Conservation (phyloP, 1,284 basidiomycete species). For the Cerrena zonata region DNA sequence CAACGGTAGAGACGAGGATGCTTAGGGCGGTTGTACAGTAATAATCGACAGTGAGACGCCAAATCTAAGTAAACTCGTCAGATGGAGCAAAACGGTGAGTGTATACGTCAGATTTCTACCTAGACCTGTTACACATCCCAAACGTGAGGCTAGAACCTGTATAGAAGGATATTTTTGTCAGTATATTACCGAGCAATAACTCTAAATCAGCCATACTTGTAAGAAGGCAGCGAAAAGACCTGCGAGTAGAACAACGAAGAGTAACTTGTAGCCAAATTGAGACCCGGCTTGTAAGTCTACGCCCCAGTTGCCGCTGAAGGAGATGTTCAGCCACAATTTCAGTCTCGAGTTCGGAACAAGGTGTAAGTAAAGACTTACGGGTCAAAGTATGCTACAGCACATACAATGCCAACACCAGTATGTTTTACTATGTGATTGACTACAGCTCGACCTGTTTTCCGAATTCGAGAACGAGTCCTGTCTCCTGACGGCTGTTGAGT, state of each 20-base stretch:
- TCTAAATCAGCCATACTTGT: conserved; percentile 43
- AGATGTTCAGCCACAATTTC: background rate
- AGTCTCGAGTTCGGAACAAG: background rate
- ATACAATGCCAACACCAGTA: conserved; percentile 44
- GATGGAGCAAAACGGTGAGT: conserved; percentile 1
- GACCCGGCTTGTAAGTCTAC: conserved; percentile 73
- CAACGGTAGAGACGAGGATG: conserved; percentile 59
- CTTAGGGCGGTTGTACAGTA: conserved; percentile 62
- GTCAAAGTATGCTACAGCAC: conserved; percentile 52
- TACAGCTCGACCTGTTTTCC: conserved; percentile 14
- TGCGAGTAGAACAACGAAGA: conserved; percentile 81
- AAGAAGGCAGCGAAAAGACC: conserved; percentile 79
- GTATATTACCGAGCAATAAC: background rate
- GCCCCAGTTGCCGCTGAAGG: conserved; percentile 64
- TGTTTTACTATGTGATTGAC: conserved; percentile 39
- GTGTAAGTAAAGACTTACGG: conserved; percentile 35
- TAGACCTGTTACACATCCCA: conserved; percentile 67
- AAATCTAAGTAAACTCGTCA: conserved; percentile 40
- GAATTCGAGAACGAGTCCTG: background rate
- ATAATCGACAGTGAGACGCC: conserved; percentile 68
- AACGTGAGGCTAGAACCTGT: conserved; percentile 54
- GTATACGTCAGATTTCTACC: conserved; percentile 35
- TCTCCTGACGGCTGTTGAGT: background rate
- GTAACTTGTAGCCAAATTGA: conserved; percentile 75
- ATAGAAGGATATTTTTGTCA: background rate